Evolutionary conservation across 2,329 filamentous ascomycete genomes (phyloP).

Genomic region (Claviceps arundinis): DNA sequence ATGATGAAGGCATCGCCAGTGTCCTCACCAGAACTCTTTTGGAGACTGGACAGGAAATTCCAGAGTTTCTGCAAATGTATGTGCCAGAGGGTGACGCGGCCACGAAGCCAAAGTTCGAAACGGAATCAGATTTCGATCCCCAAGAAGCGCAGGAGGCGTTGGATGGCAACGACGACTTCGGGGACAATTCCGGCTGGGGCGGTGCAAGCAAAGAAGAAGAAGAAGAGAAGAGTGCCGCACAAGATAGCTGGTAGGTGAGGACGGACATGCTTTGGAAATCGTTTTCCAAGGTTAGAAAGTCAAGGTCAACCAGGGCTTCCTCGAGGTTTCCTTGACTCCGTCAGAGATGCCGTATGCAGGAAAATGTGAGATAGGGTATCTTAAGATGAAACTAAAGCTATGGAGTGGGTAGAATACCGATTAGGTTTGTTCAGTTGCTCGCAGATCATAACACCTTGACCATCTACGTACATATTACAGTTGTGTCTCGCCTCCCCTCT

Average conservation of each 20-base stretch:
- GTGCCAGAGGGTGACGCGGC: constrained; percentile 41
- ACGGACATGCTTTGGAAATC: neutral
- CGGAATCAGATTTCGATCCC: constrained; percentile 39
- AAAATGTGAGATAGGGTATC: too few relatives aligned
- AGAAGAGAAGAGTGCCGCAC: neutral
- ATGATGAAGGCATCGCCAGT: constrained; percentile 57
- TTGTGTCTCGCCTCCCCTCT: too few relatives aligned
- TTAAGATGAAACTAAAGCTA: too few relatives aligned
- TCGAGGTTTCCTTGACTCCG: too few relatives aligned
- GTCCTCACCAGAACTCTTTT: constrained; percentile 70
- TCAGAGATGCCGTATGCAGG: too few relatives aligned
- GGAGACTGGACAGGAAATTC: constrained; percentile 65
- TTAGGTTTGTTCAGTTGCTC: too few relatives aligned
- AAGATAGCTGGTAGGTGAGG: neutral
- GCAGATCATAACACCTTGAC: too few relatives aligned
- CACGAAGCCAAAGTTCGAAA: constrained; percentile 39
- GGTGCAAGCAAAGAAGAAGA: neutral
- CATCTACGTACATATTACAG: too few relatives aligned
- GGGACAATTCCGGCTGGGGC: constrained; percentile 6
- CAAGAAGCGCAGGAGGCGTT: constrained; percentile 12
- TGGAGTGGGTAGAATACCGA: too few relatives aligned
- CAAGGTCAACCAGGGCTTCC: too few relatives aligned
- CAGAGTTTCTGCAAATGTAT: constrained; percentile 63
- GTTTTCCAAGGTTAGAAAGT: too few relatives aligned
- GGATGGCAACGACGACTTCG: constrained; percentile 7